Evolutionary conservation across 441 rosid species (phyloP), one percentile per base, ranked within the genome.

Genomic region (Manihot esculenta): DNA sequence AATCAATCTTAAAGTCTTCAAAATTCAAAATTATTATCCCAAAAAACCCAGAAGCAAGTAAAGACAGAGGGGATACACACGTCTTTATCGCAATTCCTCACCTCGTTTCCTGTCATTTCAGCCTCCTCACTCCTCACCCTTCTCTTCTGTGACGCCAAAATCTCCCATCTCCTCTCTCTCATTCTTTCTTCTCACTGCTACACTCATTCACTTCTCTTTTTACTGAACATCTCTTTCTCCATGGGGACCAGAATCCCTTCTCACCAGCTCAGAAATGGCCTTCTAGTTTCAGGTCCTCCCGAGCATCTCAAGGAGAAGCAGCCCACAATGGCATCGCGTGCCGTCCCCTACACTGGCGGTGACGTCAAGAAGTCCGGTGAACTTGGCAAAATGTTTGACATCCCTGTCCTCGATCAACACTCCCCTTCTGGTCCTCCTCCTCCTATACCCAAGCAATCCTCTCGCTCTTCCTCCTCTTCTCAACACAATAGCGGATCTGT

Each of bases 331-430:
- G 84, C 83, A 9, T 77, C 89, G 2, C 81, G 89, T 14, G 84
- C 92, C 0, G 88, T 85, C 5, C 92, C 92, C 4, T 90, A 90
- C 77, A 86, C 92, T 7, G 96, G 94, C 26, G 94, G 96, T 23
- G 90, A 88, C 73, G 75, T 90, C 35, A 90, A 87, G 78, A 88
- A 87, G 57, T 90, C 93, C 23, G 94, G 94, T 0, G 96, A 90
- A 77, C 79, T 88, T 6, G 94, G 96, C 3, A 88, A 86, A 80
- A 90, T 90, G 92, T 90, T 90, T 71, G 96, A 90, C 74, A 88
- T 88, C 70, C 85, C 88, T 4, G 79, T 73, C 5, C 60, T 68
- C 23, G 82, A 80, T 71, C 75, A 51, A 21, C 71, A 57, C 57
- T 64, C 80, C 58, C 71, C 23, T 79, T 68, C 49, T 76, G 74